Evolutionary conservation across 768 basidiomycete genomes (phyloP).

Genomic region (Leccinellum albellum): DNA sequence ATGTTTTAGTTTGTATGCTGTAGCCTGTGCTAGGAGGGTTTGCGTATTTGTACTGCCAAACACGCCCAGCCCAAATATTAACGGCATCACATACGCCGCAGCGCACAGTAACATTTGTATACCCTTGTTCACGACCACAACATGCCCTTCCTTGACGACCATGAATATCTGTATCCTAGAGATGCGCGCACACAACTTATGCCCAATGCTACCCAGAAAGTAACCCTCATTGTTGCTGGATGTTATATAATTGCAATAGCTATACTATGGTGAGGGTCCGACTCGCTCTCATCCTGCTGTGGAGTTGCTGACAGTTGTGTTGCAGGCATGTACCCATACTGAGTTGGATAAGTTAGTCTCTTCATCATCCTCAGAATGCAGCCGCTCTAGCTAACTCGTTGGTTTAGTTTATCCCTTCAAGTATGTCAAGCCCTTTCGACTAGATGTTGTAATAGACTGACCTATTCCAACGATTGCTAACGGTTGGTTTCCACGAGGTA

Average conservation of each 20-base stretch:
- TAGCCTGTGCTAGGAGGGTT: too few species aligned
- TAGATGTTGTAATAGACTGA: conserved; percentile 11
- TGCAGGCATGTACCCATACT: conserved; percentile 75
- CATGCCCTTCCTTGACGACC: conserved; percentile 28
- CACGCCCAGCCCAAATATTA: not conserved
- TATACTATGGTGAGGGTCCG: conserved; percentile 65
- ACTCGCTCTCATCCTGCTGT: not conserved
- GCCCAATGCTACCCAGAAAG: conserved; percentile 69
- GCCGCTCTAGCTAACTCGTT: conserved; percentile 10
- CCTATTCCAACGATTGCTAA: conserved; percentile 54
- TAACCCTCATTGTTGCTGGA: conserved; percentile 77
- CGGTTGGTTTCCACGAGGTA: conserved; percentile 88
- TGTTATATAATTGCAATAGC: conserved; percentile 70
- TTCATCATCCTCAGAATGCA: not conserved
- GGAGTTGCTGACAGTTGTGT: conserved; percentile 2
- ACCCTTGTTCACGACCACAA: conserved; percentile 23
- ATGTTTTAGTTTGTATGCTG: not conserved
- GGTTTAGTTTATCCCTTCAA: conserved; percentile 84
- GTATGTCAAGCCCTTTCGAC: conserved; percentile 42
- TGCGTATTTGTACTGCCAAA: not conserved
- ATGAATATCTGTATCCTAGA: conserved; percentile 21
- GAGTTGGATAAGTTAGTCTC: conserved; percentile 64
- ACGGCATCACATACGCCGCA: conserved; percentile 1
- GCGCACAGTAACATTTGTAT: not conserved
- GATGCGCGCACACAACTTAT: conserved; percentile 39